phyloP scores from a whole-genome alignment of 768 basidiomycete genomes.

The Fomitopsis pulvina region DNA sequence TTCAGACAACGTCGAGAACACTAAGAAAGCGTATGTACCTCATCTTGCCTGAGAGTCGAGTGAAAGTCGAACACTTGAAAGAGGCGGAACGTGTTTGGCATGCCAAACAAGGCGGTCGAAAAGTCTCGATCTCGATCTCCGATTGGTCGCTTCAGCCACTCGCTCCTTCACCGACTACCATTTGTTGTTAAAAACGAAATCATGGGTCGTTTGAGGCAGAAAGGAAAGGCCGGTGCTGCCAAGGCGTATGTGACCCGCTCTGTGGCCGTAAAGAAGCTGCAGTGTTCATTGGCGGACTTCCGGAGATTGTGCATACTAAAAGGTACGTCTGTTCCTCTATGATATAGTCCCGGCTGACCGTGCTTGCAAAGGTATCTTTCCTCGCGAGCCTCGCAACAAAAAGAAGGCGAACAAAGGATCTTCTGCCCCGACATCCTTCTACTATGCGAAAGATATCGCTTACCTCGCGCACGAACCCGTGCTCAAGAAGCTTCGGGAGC shows the following conservation, averaged over 20 bases:
- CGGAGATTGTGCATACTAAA: conserved; percentile 95
- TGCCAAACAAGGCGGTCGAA: conserved; percentile 18
- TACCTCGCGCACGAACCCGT: conserved; percentile 97
- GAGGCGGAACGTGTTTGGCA: conserved; percentile 4
- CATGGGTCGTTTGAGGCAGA: conserved; percentile 77
- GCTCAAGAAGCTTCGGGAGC: conserved; percentile 87
- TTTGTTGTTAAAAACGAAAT: background rate
- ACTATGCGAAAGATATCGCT: conserved; percentile 96
- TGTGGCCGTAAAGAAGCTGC: conserved; percentile 88
- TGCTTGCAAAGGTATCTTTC: conserved; percentile 75
- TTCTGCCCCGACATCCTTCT: conserved; percentile 94
- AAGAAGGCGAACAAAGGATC: conserved; percentile 98
- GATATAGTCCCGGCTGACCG: background rate
- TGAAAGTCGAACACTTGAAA: background rate
- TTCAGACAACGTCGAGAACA: background rate
- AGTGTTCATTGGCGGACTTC: conserved; percentile 96
- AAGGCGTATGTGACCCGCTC: conserved; percentile 91
- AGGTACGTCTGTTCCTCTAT: conserved; percentile 44
- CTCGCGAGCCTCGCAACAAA: conserved; percentile 86
- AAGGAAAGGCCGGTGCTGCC: conserved; percentile 87
- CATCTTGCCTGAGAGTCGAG: conserved; percentile 12
- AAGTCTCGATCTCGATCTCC: conserved; percentile 20
- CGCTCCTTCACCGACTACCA: conserved; percentile 1
- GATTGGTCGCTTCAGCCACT: conserved; percentile 11
- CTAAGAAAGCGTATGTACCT: conserved; percentile 14